A percentile compares a stretch with the other conserved stretches of the same genome.
phyloP scores from a whole-genome alignment of 2,329 filamentous ascomycete species.

The Madurella fahalii region DNA sequence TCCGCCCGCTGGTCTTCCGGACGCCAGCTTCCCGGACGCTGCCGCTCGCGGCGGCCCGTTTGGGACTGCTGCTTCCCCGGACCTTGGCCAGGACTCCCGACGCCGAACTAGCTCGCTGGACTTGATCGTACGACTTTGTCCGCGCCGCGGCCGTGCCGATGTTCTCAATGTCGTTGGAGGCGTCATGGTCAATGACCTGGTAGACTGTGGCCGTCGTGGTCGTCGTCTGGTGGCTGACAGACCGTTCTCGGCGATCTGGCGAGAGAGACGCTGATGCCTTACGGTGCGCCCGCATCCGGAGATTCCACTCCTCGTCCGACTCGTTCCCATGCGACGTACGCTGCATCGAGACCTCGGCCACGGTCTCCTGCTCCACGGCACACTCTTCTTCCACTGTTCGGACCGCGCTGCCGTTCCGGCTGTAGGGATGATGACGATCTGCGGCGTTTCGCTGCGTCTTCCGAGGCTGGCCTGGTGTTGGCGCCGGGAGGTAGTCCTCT shows the following conservation, averaged over 20 bases:
- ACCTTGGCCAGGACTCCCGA: slow-evolving; percentile 61
- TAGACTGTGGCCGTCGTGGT: slow-evolving; percentile 60
- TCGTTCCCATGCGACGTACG: slow-evolving; percentile 61
- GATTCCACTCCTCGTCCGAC: slow-evolving; percentile 77
- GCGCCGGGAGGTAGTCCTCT: slow-evolving; percentile 89
- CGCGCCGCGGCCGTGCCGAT: slow-evolving; percentile 49
- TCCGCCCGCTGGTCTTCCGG: slow-evolving; percentile 62
- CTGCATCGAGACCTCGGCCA: slow-evolving; percentile 59
- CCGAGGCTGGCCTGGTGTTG: slow-evolving; percentile 90
- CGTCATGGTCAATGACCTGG: slow-evolving; percentile 60
- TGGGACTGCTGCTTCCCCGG: slow-evolving; percentile 38
- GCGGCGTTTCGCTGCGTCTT: slow-evolving; percentile 67
- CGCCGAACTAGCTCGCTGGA: slow-evolving; percentile 47
- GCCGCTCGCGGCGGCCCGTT: slow-evolving; percentile 32
- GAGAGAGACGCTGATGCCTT: slow-evolving; percentile 63
- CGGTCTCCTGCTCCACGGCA: slow-evolving; percentile 43
- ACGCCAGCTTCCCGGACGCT: slow-evolving; percentile 52
- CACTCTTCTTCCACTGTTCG: slow-evolving; percentile 44
- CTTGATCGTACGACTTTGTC: slow-evolving; percentile 52
- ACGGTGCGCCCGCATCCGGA: slow-evolving; percentile 67
- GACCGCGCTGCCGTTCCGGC: slow-evolving; percentile 48
- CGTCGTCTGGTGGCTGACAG: slow-evolving; percentile 71
- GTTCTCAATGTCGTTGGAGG: slow-evolving; percentile 68
- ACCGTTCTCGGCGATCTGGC: slow-evolving; percentile 47
- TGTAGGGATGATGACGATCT: slow-evolving; percentile 71